Conservation (phyloP, 306 rosid species). For the Citrullus mucosospermus region DNA sequence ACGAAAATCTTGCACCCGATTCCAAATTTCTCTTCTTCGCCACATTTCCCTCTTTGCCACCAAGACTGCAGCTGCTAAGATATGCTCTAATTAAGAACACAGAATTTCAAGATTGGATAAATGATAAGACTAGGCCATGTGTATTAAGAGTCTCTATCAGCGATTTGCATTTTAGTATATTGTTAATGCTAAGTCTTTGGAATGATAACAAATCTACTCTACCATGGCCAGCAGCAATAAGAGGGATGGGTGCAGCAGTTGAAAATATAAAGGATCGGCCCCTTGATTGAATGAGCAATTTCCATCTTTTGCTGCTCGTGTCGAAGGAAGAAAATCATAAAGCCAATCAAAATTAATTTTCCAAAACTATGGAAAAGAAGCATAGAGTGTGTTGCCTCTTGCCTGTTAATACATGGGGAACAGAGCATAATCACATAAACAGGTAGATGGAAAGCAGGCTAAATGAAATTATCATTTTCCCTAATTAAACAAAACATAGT, state of each 20-base stretch:
- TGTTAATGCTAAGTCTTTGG: not conserved
- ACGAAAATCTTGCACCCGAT: conserved; percentile 65
- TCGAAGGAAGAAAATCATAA: conserved; percentile 12
- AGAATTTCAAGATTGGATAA: not conserved
- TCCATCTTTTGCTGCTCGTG: conserved; percentile 69
- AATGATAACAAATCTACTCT: conserved; percentile 1
- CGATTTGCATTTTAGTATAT: not conserved
- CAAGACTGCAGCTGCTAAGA: conserved; percentile 58
- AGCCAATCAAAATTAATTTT: not conserved
- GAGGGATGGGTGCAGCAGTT: conserved; percentile 65
- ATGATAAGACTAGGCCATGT: not conserved
- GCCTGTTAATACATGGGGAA: not conserved
- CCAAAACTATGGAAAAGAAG: not conserved
- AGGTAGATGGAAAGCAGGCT: not conserved
- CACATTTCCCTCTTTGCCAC: conserved; percentile 74
- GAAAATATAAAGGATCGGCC: conserved; percentile 93
- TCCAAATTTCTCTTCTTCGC: conserved; percentile 72
- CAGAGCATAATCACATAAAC: conserved; percentile 2
- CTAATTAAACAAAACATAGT: not conserved
- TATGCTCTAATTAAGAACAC: conserved; percentile 5
- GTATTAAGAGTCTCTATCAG: not conserved
- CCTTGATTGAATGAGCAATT: conserved; percentile 79
- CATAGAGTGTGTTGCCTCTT: not conserved
- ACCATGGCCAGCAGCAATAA: conserved; percentile 89
- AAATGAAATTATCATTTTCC: not conserved